Evolutionary conservation across 1,284 basidiomycete genomes (phyloP).

Genomic region (Stereum hirsutum): DNA sequence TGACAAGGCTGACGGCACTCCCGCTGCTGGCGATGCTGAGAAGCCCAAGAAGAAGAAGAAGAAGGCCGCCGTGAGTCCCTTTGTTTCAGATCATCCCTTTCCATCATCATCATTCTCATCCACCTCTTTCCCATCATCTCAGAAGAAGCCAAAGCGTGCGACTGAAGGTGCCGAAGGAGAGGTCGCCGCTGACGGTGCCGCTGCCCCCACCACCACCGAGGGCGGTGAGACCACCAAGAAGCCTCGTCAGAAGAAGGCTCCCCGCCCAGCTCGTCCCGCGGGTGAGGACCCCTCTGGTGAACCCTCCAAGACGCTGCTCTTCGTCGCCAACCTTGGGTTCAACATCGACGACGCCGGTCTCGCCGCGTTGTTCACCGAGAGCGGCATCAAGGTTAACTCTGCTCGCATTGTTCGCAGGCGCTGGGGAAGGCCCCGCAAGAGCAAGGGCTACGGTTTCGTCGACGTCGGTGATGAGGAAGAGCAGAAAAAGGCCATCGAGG

Average conservation of each 20-base stretch:
- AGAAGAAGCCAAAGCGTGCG: constrained; percentile 32
- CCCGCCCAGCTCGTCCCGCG: constrained; percentile 50
- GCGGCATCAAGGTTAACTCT: constrained; percentile 69
- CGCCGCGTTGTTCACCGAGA: constrained; percentile 72
- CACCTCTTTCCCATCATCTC: constrained; percentile 12
- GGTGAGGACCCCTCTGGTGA: constrained; percentile 75
- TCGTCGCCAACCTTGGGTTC: constrained; percentile 94
- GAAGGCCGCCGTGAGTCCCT: constrained; percentile 45
- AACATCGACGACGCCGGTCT: constrained; percentile 77
- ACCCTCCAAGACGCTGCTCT: constrained; percentile 78
- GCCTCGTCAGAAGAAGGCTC: constrained; percentile 50
- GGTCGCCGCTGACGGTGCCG: constrained; percentile 20
- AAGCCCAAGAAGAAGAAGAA: constrained; percentile 82
- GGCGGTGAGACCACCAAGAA: constrained; percentile 30
- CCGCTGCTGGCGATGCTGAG: constrained; percentile 43
- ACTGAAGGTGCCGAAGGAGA: constrained; percentile 23
- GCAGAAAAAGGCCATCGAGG: constrained; percentile 79
- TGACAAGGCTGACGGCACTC: constrained; percentile 34
- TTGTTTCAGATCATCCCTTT: constrained; percentile 6
- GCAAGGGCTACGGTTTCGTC: constrained; percentile 93
- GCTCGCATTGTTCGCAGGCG: constrained; percentile 83
- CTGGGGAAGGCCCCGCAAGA: constrained; percentile 72
- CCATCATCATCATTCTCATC: constrained; percentile 8
- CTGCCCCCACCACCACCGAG: constrained; percentile 19
- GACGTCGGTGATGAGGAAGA: constrained; percentile 79